These are phyloP conservation scores for Naganishia randhawae DNA, from an alignment of 768 basidiomycete genomes.

Conservation along the genomic window DNA sequence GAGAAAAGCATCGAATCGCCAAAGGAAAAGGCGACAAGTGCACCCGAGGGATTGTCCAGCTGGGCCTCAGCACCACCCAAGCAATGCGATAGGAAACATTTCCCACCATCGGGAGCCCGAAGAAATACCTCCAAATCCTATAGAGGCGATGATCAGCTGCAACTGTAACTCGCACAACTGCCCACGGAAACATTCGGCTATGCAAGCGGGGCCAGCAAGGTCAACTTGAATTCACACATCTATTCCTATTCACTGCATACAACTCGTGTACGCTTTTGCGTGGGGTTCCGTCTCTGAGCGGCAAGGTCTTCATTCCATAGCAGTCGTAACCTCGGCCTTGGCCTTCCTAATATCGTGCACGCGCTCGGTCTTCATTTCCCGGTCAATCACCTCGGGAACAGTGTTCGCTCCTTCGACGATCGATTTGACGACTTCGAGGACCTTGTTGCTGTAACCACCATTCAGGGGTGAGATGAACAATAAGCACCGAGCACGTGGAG, in stretches of 20 bases:
- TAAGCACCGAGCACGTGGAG: background rate
- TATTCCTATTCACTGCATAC: background rate
- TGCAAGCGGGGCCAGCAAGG: too few relatives aligned
- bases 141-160: too few relatives aligned
- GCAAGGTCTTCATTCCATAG: background rate
- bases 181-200: too few relatives aligned
- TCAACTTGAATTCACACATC: background rate
- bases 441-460: constrained; percentile 36
- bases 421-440: constrained; percentile 57
- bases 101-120: too few relatives aligned
- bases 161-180: too few relatives aligned
- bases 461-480: background rate
- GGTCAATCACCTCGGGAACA: constrained; percentile 56
- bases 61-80: too few relatives aligned
- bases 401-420: constrained; percentile 71
- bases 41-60: too few relatives aligned
- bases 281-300: background rate
- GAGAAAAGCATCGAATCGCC: too few relatives aligned
- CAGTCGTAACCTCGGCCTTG: constrained; percentile 22
- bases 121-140: too few relatives aligned
- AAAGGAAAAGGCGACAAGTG: too few relatives aligned
- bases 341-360: constrained; percentile 19
- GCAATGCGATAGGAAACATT: too few relatives aligned
- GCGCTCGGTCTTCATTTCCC: constrained; percentile 29
- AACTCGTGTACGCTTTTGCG: background rate